Evolutionary conservation across 2,329 filamentous ascomycete genomes (phyloP).

Genomic region (Aureobasidium subglaciale): DNA sequence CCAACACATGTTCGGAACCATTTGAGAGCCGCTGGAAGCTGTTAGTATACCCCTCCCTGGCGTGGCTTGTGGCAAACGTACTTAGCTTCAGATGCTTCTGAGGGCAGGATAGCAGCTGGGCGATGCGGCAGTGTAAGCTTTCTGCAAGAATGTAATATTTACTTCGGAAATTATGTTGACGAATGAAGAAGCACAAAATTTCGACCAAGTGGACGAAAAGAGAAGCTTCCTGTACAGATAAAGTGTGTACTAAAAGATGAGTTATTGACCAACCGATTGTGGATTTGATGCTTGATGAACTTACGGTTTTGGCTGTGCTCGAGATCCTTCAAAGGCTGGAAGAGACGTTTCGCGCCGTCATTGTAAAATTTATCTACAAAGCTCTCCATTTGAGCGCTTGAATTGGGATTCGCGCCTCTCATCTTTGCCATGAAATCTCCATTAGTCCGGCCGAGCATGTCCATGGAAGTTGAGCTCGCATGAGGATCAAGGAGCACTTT

Average conservation of each 20-base stretch:
- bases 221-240: slow-evolving; percentile 78
- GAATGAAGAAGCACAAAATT: slow-evolving; percentile 86
- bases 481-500: slow-evolving; percentile 82
- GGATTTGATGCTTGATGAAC: neutral
- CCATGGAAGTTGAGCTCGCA: slow-evolving; percentile 52
- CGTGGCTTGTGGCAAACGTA: slow-evolving; percentile 41
- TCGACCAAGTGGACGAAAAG: slow-evolving; percentile 88
- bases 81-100: slow-evolving; percentile 91
- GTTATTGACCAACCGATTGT: neutral
- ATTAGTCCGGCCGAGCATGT: slow-evolving; percentile 53
- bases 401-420: slow-evolving; percentile 40
- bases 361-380: slow-evolving; percentile 90
- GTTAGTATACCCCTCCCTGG: neutral
- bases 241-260: slow-evolving; percentile 35
- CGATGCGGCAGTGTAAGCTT: slow-evolving; percentile 68
- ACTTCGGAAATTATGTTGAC: slow-evolving; percentile 77
- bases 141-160: slow-evolving; percentile 82
- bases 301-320: slow-evolving; percentile 46
- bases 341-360: slow-evolving; percentile 73
- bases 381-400: slow-evolving; percentile 65
- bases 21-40: slow-evolving; percentile 68
- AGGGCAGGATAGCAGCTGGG: slow-evolving; percentile 70
- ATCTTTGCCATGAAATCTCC: slow-evolving; percentile 62
- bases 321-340: slow-evolving; percentile 76
- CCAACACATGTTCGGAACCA: slow-evolving; percentile 85